These are phyloP conservation scores for Melanogaster broomeanus DNA, from an alignment of 768 basidiomycete genomes.

Conservation along the genomic window DNA sequence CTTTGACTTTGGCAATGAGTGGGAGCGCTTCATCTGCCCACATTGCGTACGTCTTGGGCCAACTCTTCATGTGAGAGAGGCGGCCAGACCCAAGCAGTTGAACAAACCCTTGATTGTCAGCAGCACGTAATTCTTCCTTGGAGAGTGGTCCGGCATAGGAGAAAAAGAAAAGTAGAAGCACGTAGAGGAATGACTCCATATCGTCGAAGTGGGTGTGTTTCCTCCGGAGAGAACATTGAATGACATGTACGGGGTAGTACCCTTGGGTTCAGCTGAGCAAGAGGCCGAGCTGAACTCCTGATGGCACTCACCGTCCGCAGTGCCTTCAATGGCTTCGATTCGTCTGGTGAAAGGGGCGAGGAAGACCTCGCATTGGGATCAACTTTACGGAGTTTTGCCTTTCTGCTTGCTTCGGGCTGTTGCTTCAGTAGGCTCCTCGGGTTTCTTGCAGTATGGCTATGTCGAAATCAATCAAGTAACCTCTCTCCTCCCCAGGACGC, in stretches of 20 bases:
- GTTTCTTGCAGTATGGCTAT: constrained; percentile 6
- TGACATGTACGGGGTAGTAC: constrained; percentile 9
- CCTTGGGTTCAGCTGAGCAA: background rate
- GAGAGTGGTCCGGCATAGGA: constrained; percentile 1
- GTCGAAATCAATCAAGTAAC: constrained; percentile 36
- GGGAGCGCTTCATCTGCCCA: background rate
- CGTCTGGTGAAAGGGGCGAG: no score
- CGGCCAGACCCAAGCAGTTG: background rate
- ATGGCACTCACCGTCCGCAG: constrained; percentile 2
- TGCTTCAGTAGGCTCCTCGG: background rate
- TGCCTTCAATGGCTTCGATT: background rate
- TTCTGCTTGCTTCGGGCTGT: background rate
- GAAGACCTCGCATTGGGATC: background rate
- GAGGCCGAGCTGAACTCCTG: background rate
- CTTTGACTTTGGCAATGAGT: background rate
- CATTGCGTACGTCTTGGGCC: background rate
- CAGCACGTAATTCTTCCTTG: background rate
- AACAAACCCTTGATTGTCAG: background rate
- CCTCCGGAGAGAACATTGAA: background rate
- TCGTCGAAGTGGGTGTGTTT: constrained; percentile 1
- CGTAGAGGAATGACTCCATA: constrained; percentile 6
- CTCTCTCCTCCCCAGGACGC: constrained; percentile 11
- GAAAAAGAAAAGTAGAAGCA: constrained; percentile 2
- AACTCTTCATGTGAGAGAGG: background rate
- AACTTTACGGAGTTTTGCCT: no score